phyloP scores from a whole-genome alignment of 192 early-diverging fungal species.

The Phlyctochytrium planicorne region DNA sequence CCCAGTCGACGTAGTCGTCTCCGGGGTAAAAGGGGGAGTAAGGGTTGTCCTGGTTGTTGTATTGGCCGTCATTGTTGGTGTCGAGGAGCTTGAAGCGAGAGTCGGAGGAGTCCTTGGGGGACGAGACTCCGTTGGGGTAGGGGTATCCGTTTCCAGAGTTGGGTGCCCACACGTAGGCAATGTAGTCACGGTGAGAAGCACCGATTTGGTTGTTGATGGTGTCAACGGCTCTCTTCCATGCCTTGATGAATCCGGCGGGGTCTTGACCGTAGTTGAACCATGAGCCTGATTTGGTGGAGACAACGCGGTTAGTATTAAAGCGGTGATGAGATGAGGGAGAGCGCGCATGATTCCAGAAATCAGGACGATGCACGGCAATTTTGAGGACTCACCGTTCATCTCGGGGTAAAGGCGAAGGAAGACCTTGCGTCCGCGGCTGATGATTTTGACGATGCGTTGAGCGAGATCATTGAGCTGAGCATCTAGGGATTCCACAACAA shows the following conservation, averaged over 20 bases:
- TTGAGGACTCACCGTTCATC: conserved; percentile 35
- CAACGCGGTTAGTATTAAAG: not conserved
- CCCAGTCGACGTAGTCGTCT: conserved; percentile 52
- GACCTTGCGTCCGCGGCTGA: conserved; percentile 15
- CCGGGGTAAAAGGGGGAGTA: conserved; percentile 55
- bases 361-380: not conserved
- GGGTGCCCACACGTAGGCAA: conserved; percentile 30
- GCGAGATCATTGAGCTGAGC: conserved; percentile 19
- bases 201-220: conserved; percentile 18
- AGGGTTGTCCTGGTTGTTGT: conserved; percentile 44
- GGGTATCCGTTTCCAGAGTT: conserved; percentile 36
- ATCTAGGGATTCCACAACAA: conserved; percentile 3
- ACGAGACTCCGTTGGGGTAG: conserved; percentile 18
- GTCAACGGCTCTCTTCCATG: conserved; percentile 15
- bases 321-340: no score
- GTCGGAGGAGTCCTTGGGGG: not conserved
- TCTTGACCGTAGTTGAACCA: conserved; percentile 35
- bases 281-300: conserved; percentile 1
- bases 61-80: conserved; percentile 48
- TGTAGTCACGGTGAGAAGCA: conserved; percentile 13
- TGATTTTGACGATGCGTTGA: conserved; percentile 14
- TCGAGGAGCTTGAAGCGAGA: conserved; percentile 22
- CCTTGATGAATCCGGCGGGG: conserved; percentile 18
- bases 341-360: not conserved
- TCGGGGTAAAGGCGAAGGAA: conserved; percentile 26